phyloP scores from a whole-genome alignment of 1,139 yeast species.

The Pichia sp. region DNA sequence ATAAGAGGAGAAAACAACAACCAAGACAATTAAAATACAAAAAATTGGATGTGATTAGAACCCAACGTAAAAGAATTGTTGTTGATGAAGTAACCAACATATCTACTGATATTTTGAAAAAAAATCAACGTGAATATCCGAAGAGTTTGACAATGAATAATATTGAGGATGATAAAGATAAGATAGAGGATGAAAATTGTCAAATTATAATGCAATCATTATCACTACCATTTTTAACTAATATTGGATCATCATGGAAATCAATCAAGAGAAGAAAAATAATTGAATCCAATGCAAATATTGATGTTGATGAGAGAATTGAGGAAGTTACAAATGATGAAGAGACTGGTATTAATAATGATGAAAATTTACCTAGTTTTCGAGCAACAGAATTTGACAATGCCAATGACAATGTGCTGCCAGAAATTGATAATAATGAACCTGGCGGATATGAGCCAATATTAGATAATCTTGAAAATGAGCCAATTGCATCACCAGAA shows the following conservation, averaged over 20 bases:
- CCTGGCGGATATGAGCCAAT: slow-evolving; percentile 1
- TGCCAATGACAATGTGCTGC: neutral
- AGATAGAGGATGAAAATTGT: neutral
- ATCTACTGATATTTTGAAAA: slow-evolving; percentile 22
- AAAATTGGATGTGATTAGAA: slow-evolving; percentile 30
- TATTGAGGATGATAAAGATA: neutral
- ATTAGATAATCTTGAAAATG: neutral
- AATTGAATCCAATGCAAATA: neutral
- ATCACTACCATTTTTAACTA: slow-evolving; percentile 8
- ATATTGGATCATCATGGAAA: slow-evolving; percentile 14
- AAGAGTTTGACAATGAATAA: neutral
- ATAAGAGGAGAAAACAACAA: slow-evolving; percentile 5
- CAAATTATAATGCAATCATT: slow-evolving; percentile 2
- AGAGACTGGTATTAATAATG: neutral
- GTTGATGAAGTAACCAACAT: slow-evolving; percentile 25
- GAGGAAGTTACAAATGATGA: neutral
- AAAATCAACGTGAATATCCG: slow-evolving; percentile 21
- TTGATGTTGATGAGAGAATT: neutral
- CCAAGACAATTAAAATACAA: slow-evolving; percentile 15
- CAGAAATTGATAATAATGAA: neutral
- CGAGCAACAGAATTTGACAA: neutral
- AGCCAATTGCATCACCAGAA: neutral
- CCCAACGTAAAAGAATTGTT: slow-evolving; percentile 24
- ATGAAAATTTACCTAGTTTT: neutral
- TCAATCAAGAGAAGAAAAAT: slow-evolving; percentile 16